A percentile compares a stretch with the other conserved stretches of the same genome.
Conservation (phyloP, 2,329 filamentous ascomycete species). For the Colletotrichum coccodes region DNA sequence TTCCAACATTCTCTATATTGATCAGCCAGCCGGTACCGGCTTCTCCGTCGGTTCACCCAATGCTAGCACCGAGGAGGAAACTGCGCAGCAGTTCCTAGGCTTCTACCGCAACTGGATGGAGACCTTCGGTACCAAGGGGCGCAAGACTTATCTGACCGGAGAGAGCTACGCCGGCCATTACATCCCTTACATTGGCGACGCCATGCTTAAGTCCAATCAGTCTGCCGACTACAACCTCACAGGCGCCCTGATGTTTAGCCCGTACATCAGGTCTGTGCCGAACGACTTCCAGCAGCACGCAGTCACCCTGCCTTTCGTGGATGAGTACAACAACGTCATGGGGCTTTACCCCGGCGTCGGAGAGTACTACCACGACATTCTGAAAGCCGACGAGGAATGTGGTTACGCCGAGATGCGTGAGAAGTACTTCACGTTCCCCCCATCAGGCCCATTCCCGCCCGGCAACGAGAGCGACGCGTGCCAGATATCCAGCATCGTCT, state of each 20-base stretch:
- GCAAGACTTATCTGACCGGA: constrained; percentile 78
- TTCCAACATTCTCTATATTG: constrained; percentile 48
- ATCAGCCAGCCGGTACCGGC: constrained; percentile 40
- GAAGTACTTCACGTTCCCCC: constrained; percentile 75
- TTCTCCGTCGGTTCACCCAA: constrained; percentile 66
- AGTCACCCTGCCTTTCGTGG: constrained; percentile 67
- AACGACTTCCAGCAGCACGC: constrained; percentile 55
- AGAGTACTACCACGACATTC: constrained; percentile 62
- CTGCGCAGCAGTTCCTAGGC: constrained; percentile 76
- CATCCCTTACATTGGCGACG: constrained; percentile 77
- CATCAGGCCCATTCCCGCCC: constrained; percentile 66
- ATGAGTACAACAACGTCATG: constrained; percentile 69
- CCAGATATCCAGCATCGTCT: constrained; percentile 62
- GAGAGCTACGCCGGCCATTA: constrained; percentile 77
- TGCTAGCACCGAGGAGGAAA: constrained; percentile 74
- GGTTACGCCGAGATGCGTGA: constrained; percentile 71
- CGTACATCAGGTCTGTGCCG: constrained; percentile 69
- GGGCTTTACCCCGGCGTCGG: constrained; percentile 63
- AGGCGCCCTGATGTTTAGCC: constrained; percentile 75
- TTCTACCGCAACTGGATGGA: constrained; percentile 84
- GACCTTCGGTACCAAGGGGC: constrained; percentile 74
- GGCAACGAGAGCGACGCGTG: constrained; percentile 57
- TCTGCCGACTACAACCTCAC: constrained; percentile 73
- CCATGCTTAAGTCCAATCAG: constrained; percentile 76
- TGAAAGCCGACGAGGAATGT: constrained; percentile 66